Evolutionary conservation across 257 asterid genomes (phyloP), one percentile per base, ranked within the genome.

Genomic region (Solanum stenotomum): DNA sequence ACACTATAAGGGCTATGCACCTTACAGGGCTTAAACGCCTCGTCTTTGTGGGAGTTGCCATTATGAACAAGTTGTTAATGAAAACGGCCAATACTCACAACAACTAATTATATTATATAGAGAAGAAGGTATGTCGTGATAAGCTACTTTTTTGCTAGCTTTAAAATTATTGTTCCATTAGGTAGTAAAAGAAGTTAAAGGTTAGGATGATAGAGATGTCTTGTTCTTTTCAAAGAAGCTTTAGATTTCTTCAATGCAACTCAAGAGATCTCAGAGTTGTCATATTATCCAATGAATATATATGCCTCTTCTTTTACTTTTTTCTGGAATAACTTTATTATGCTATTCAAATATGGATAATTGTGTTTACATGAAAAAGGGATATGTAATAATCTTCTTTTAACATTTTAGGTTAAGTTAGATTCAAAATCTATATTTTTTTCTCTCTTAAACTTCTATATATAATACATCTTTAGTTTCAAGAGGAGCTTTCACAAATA

Each of bases 241-340:
- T 63, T 84, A 63, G 87, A 25, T 84, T 84, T 29, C 87, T 84
- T 84, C 78, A 25, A 38, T 84, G 25, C 23, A 84, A 84, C 87
- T 84, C 87, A 84, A 84, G 87, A 84, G 78, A 63, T 84, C 87
- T 84, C 15, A 61, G 15, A 63, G 34, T 76, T 76, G 59, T 12
- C 83, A 37, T 25, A 67, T 67, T 4, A 34, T 74, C 46, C 46
- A 34, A 74, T 2, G 29, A 74, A 37, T 37, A 37, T 76, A 40
- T 40, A 10, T 40, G 33, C 14, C 46, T n/a, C 2, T 76, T 38
- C 52, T 38, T 76, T 38, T 38, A 23, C 34, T 76, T 76, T 38
- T 75, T 38, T 11, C 20, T 23, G 83, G 31, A 76, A 76, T 76
- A 76, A 76, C 59, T 11, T 76, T 23, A 37, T 38, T 75, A 75